Base-by-base conservation (phyloP, 176 grass and related monocot genomes). In the Eremochloa ophiuroides region DNA sequence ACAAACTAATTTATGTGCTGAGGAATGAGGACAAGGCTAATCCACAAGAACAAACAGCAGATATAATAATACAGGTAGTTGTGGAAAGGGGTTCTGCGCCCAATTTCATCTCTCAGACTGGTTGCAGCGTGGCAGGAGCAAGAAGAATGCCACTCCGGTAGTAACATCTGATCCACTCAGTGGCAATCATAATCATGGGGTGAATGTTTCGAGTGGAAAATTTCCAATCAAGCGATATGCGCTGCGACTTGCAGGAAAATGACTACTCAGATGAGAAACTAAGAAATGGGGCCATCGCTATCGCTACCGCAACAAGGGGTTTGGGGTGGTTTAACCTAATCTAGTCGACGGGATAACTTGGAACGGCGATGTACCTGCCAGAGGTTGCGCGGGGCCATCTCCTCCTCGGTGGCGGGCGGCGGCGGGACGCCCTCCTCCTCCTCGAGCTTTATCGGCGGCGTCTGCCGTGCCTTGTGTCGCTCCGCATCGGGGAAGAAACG, bases 381-480 rank as follows among this genome's bases (percentile, higher is more conserved):
- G 64, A 89, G 71, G 73, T 89, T 89, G 58, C 81, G 76, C 14
- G 87, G 79, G 66, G 75, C 81, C 87, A 75, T 93, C 40, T 87
- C 76, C 42, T 93, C 87, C 8, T 76, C 82, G 28, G 80, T 7
- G 22, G 28, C 12, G 6, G 78, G 72, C 34, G 87, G 87, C 34
- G 77, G 78, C 43, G 87, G 78, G 55, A 80, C 83, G 73, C 88
- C 87, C 37, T 93, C 87, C 42, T 93, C 91, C 63, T 67, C 74
- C 43, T 93, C 87, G 58, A 93, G 76, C 91, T 84, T 93, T 51
- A 93, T 75, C 17, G 91, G 76, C 76, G 87, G 70, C 20, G 87
- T 26, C 76, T 79, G 81, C 84, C 77, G 73, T 27, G 80, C 87
- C 87, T 75, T 80, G 46, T 75, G 65, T 28, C 73, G 83, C 72